Evolutionary conservation across 768 basidiomycete species (phyloP).

Genomic region (Serendipita vermifera): DNA sequence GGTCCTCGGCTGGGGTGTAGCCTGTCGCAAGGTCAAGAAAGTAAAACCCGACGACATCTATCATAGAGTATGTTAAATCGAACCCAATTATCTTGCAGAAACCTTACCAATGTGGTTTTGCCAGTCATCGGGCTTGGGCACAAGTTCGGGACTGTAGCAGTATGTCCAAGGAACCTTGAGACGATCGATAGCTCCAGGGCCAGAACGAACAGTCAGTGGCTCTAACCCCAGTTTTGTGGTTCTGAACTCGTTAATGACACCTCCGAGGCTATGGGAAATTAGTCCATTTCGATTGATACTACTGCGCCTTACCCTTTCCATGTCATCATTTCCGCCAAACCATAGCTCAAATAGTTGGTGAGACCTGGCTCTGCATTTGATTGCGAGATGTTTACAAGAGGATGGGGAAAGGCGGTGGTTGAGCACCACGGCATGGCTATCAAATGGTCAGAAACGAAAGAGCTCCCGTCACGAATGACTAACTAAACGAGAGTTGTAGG

Average conservation of each 20-base stretch:
- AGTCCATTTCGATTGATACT: too few relatives aligned
- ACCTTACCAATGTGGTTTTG: conserved; percentile 42
- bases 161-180: conserved; percentile 50
- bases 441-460: not conserved
- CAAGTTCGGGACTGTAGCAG: conserved; percentile 44
- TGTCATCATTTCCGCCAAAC: conserved; percentile 45
- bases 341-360: conserved; percentile 46
- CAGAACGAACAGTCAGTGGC: conserved; percentile 36
- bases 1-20: conserved; percentile 36
- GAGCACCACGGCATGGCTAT: conserved; percentile 58
- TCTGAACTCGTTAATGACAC: conserved; percentile 47
- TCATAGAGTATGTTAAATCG: not conserved
- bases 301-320: conserved; percentile 51
- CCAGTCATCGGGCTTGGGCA: conserved; percentile 52
- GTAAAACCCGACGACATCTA: conserved; percentile 54
- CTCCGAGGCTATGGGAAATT: conserved; percentile 35
- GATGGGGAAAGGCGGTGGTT: conserved; percentile 45
- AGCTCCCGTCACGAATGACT: conserved; percentile 18
- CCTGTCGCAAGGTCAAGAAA: conserved; percentile 41
- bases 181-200: conserved; percentile 38
- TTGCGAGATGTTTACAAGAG: conserved; percentile 44
- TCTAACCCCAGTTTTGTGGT: conserved; percentile 35
- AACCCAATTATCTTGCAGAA: not conserved
- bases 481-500: conserved; percentile 44
- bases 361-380: conserved; percentile 42